Base-by-base conservation (phyloP, 1,284 basidiomycete species). In the Pseudozyma tsukubaensis region DNA sequence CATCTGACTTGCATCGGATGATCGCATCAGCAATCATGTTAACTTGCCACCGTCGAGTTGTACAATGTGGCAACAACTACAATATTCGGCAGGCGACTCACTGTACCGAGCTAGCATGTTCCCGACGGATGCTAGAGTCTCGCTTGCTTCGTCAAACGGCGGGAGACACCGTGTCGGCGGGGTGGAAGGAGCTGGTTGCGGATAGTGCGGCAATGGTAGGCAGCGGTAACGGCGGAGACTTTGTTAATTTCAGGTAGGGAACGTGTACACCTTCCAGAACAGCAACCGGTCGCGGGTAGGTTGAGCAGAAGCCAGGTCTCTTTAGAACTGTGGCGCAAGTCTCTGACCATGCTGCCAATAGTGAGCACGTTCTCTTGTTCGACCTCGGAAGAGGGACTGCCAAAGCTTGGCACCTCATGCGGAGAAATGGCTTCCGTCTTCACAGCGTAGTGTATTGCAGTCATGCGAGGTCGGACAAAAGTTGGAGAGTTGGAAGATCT, bases 161-260 rank as follows among this genome's bases (percentile, higher is more conserved):
- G 65, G 65, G 21, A 53, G 21, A 19, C 13, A 10, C 21, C 21
- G 2, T 50, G 45, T 52, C 65, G 29, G 59, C 65, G 65, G 65
- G 53, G 58, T 47, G 35, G 32, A 29, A 40, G 32, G 39, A 36
- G n/a, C n/a, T 8, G 34, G 34, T 40, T 34, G 54, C 65, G 54
- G 59, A 24, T 44, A 36, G 19, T 48, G 65, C 65, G 65, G 59
- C 24, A 40, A 54, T 32, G 9, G 9, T 37, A 37, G 9, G 36
- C 9, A 8, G 36, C 9, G 36, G 9, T 14, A 37, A 37, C 36
- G 36, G 36, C 14, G 14, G 8, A 37, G 36, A 8, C 8, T 9
- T 37, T 37, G 36, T 8, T 14, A 37, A 8, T 8, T 14, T 8
- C 8, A 9, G 36, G 36, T 8, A 37, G 14, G 36, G 36, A 37